Evolutionary conservation across 1,139 yeast species (phyloP).

Genomic region (Yamadazyma diddensiae): DNA sequence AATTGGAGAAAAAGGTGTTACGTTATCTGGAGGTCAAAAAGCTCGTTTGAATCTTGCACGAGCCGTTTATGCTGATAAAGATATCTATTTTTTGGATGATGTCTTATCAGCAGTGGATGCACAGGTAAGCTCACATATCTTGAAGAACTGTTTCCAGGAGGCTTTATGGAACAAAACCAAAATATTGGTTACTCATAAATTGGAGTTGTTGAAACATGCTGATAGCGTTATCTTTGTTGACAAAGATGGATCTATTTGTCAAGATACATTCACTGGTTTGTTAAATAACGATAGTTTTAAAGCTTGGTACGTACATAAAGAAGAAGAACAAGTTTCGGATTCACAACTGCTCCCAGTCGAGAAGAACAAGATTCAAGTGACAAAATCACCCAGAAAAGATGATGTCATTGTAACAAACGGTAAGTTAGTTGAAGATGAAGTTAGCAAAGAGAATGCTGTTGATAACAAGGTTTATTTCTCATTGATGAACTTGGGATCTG

Average conservation of each 20-base stretch:
- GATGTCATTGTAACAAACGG: slow-evolving; percentile 20
- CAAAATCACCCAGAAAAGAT: slow-evolving; percentile 1
- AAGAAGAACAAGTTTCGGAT: slow-evolving; percentile 3
- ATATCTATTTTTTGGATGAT: slow-evolving; percentile 43
- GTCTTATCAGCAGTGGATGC: slow-evolving; percentile 51
- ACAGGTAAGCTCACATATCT: slow-evolving; percentile 45
- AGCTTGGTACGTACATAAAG: slow-evolving; percentile 27
- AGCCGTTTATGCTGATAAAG: slow-evolving; percentile 40
- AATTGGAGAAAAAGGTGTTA: slow-evolving; percentile 49
- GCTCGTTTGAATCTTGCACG: slow-evolving; percentile 47
- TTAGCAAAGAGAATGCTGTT: slow-evolving; percentile 41
- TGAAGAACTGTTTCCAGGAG: slow-evolving; percentile 37
- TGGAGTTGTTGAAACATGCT: slow-evolving; percentile 38
- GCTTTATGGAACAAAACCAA: slow-evolving; percentile 35
- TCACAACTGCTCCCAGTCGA: background rate
- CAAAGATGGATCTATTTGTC: slow-evolving; percentile 34
- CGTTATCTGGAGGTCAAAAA: slow-evolving; percentile 50
- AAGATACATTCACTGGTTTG: too few species aligned
- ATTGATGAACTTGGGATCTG: slow-evolving; percentile 61
- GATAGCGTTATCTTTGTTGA: slow-evolving; percentile 37
- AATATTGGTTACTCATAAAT: slow-evolving; percentile 44
- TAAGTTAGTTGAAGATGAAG: slow-evolving; percentile 29
- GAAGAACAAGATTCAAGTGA: slow-evolving; percentile 9
- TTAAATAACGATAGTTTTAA: too few species aligned
- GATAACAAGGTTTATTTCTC: slow-evolving; percentile 27